These are phyloP conservation scores for Lactifluus subvellereus DNA, from an alignment of 768 basidiomycete genomes.

Conservation along the genomic window DNA sequence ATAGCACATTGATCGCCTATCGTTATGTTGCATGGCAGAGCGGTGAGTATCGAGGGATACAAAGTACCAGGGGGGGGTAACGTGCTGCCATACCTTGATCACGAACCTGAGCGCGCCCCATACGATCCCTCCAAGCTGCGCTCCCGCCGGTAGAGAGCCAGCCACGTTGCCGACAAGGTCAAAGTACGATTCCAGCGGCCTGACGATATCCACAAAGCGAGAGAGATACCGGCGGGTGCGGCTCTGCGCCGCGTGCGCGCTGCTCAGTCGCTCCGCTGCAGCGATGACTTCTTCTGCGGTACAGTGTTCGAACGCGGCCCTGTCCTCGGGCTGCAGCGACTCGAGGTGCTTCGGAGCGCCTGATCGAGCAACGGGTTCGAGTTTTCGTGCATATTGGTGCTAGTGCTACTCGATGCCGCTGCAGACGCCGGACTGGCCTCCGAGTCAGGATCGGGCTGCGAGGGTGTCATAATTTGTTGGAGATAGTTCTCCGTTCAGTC, in stretches of 20 bases:
- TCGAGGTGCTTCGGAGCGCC: slow-evolving; percentile 11
- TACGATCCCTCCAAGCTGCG: slow-evolving; percentile 2
- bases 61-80: neutral
- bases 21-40: too few relatives aligned
- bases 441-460: neutral
- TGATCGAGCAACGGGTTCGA: slow-evolving; percentile 6
- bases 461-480: neutral
- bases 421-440: neutral
- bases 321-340: neutral
- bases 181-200: slow-evolving; percentile 4
- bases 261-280: neutral
- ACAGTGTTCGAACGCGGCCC: neutral
- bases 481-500: neutral
- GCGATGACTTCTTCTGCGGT: neutral
- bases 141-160: neutral
- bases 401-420: neutral
- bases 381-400: neutral
- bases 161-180: neutral
- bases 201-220: neutral
- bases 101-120: slow-evolving; percentile 11
- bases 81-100: neutral
- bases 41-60: neutral
- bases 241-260: neutral
- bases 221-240: neutral
- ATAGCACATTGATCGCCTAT: neutral